Percentiles rank a stretch among this genome's conserved stretches.
Conservation (phyloP, 2,329 filamentous ascomycete species). For the Fusarium bulbicola region DNA sequence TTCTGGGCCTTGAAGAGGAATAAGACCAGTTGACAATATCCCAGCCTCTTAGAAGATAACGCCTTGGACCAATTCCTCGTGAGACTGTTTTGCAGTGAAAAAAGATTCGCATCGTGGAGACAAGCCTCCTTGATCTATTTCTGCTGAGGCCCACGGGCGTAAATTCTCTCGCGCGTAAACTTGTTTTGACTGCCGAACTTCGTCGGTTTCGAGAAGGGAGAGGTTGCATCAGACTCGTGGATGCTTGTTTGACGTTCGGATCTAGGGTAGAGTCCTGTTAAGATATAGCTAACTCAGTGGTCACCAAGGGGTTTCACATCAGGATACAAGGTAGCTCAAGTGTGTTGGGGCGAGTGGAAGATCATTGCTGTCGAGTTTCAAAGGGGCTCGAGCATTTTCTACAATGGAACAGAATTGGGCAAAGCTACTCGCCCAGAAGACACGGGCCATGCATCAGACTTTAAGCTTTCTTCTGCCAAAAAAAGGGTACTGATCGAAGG, state of each 20-base stretch:
- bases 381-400: neutral
- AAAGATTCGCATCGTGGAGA: neutral
- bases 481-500: no score
- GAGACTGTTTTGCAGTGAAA: neutral
- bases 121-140: neutral
- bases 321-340: neutral
- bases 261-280: neutral
- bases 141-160: neutral
- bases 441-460: neutral
- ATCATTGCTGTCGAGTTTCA: neutral
- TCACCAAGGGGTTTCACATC: neutral
- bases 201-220: neutral
- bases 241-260: neutral
- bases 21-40: neutral
- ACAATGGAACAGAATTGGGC: neutral
- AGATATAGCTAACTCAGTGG: neutral
- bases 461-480: neutral
- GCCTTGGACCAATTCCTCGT: neutral
- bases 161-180: neutral
- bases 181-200: neutral
- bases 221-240: neutral
- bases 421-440: neutral
- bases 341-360: neutral
- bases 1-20: neutral
- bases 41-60: neutral